These are phyloP conservation scores for Hymenoscyphus scutula DNA, from an alignment of 2,329 filamentous ascomycete genomes.

Conservation along the genomic window DNA sequence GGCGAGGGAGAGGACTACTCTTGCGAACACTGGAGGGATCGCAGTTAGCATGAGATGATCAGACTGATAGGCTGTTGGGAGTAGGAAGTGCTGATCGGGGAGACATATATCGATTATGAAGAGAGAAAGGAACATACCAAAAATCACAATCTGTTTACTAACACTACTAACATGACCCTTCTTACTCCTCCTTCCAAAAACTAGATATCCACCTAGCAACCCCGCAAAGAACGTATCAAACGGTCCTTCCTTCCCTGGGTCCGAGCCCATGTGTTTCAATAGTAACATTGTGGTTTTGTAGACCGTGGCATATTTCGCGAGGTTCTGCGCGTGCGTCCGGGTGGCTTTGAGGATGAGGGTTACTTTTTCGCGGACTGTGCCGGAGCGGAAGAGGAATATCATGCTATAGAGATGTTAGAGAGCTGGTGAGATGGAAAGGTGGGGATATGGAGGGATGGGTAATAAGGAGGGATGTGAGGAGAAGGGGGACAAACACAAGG, in stretches of 20 bases:
- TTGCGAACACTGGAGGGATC: slow-evolving; percentile 67
- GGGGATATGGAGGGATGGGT: too few species aligned
- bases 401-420: slow-evolving; percentile 55
- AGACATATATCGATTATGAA: too few species aligned
- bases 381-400: slow-evolving; percentile 94
- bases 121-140: slow-evolving; percentile 42
- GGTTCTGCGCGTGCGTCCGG: slow-evolving; percentile 83
- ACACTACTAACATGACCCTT: slow-evolving; percentile 74
- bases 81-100: neutral
- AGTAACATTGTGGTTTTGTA: slow-evolving; percentile 83
- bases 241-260: slow-evolving; percentile 63
- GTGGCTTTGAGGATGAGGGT: slow-evolving; percentile 81
- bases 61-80: too few species aligned
- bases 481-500: slow-evolving; percentile 60
- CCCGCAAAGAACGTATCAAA: slow-evolving; percentile 87
- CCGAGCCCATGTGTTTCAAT: slow-evolving; percentile 61
- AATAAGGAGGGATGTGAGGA: too few species aligned
- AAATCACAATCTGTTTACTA: slow-evolving; percentile 96
- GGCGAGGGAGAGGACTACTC: slow-evolving; percentile 80
- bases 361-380: slow-evolving; percentile 76
- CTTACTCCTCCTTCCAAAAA: slow-evolving; percentile 70
- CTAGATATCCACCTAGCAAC: slow-evolving; percentile 83
- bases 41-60: neutral
- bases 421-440: neutral
- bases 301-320: slow-evolving; percentile 84